Base-by-base conservation (phyloP, 208 protist species). In the Lotmaria passim region DNA sequence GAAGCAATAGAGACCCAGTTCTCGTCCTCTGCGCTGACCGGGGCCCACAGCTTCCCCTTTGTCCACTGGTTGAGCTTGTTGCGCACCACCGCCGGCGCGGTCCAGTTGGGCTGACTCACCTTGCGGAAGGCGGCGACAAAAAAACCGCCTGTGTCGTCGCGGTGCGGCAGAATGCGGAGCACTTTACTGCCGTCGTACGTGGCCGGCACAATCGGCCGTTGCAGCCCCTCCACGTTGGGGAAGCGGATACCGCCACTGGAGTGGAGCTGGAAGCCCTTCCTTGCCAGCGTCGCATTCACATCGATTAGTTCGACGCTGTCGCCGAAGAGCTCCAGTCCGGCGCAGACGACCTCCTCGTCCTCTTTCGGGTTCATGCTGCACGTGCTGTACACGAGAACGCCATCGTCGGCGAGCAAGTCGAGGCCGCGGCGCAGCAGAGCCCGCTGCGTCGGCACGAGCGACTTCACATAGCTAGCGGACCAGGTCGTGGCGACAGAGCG, bases 281-380 rank as follows among this genome's bases (percentile, higher is more conserved):
- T 56, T 15, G 64, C 59, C 39, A 96, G 77, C 11, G 83, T 66
- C 36, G 47, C 82, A 41, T 93, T 90, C 6, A 98, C 89, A 53
- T 96, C 89, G 21, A 96, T n/a, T 11, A 97, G 70, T 72, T 96
- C 90, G 19, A 97, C 89, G 21, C 73, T 65, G 69, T 92, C 85
- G 39, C 78, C 74, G 63, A 94, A 95, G 24, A 89, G 61, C 55
- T 93, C 88, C 43, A 98, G 74, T 1, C 66, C 91, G 4, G 86
- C 77, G 44, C 85, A 91, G 11, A 99, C 93, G 44, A 99, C 96
- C 57, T 97, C 95, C 77, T 99, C 98, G 61, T 99, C 91, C 78
- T 99, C 97, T 67, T 98, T 93, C 28, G 97, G 97, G 68, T 98
- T 98, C 52, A 99, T 75, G 55, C 94, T 98, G 80, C 98, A 99